Evolutionary conservation across 75 land plant species (phyloP).

Genomic region (Selaginella moellendorffii): DNA sequence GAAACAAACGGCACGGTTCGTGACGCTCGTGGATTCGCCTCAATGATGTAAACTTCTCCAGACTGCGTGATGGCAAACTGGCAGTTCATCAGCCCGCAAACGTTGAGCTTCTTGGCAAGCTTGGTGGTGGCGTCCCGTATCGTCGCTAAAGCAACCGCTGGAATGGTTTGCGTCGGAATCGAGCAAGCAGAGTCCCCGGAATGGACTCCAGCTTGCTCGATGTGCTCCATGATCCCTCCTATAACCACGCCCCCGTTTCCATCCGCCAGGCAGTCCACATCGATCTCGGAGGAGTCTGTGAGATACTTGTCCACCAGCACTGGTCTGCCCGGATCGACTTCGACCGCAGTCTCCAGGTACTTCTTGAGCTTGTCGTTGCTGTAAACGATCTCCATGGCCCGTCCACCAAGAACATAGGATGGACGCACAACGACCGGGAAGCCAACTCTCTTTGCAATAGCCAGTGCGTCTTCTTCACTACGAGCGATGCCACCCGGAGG

Average conservation of each 20-base stretch:
- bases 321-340: constrained; percentile 94
- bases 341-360: constrained; percentile 80
- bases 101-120: constrained; percentile 61
- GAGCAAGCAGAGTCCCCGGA: constrained; percentile 98
- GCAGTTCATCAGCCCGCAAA: constrained; percentile 93
- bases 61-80: constrained; percentile 84
- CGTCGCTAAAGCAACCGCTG: constrained; percentile 37
- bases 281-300: constrained; percentile 85
- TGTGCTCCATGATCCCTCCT: constrained; percentile 99
- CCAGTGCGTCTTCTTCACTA: constrained; percentile 80
- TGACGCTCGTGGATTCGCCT: constrained; percentile 97
- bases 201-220: constrained; percentile 98
- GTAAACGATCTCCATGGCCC: constrained; percentile 98
- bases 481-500: constrained; percentile 97
- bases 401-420: constrained; percentile 97
- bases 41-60: constrained; percentile 75
- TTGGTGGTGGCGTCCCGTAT: constrained; percentile 75
- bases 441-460: constrained; percentile 71
- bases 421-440: constrained; percentile 98
- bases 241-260: constrained; percentile 74
- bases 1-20: constrained; percentile 98
- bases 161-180: constrained; percentile 68
- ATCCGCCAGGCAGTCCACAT: constrained; percentile 90
- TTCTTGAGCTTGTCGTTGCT: constrained; percentile 71
- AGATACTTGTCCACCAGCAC: constrained; percentile 86